Percentiles rank a stretch among this genome's conserved stretches.
Evolutionary conservation across 2,329 filamentous ascomycete species (phyloP).

Genomic region (Aureobasidium uvarum): DNA sequence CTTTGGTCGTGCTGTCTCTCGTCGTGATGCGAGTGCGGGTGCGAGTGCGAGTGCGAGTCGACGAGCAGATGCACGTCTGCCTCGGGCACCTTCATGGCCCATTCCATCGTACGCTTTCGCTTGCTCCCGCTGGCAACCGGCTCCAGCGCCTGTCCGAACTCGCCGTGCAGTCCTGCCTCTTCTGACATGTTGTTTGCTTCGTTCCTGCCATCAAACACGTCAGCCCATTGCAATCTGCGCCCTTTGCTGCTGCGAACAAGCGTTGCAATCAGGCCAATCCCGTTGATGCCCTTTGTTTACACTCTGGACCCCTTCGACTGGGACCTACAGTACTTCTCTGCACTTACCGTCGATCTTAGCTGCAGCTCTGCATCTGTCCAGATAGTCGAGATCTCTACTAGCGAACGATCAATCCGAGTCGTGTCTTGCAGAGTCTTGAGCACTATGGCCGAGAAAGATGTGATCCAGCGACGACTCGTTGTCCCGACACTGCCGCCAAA

Average conservation of each 20-base stretch:
- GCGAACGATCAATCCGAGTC: background rate
- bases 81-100: slow-evolving; percentile 20
- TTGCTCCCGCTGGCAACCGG: slow-evolving; percentile 15
- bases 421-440: background rate
- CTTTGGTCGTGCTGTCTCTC: background rate
- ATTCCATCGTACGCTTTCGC: slow-evolving; percentile 25
- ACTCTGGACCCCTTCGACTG: background rate
- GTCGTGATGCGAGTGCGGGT: background rate
- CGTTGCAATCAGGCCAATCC: slow-evolving; percentile 19
- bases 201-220: background rate
- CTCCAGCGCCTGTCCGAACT: slow-evolving; percentile 9
- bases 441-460: background rate
- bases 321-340: background rate
- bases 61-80: slow-evolving; percentile 9
- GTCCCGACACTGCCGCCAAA: slow-evolving; percentile 12
- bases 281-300: slow-evolving; percentile 5
- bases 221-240: background rate
- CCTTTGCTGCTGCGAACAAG: background rate
- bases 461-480: slow-evolving; percentile 11
- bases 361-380: slow-evolving; percentile 1
- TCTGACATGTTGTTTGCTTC: slow-evolving; percentile 18
- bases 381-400: background rate
- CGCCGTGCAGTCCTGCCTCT: slow-evolving; percentile 21
- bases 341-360: background rate
- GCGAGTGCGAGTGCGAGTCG: background rate